Conservation (phyloP, 108 stramenopile genomes). For the Discostella pseudostelligera region DNA sequence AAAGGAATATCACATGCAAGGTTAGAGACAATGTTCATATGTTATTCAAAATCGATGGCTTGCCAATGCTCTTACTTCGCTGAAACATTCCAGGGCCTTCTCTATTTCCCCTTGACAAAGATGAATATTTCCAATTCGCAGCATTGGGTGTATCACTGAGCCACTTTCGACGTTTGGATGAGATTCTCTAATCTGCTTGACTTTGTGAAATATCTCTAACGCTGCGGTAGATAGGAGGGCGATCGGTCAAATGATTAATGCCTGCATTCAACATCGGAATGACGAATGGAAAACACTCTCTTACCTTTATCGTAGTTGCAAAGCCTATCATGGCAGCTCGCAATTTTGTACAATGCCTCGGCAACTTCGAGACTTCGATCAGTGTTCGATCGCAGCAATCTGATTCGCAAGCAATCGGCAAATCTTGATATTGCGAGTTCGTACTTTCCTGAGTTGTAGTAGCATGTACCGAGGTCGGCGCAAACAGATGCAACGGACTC, state of each 20-base stretch:
- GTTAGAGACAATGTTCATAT: too few relatives aligned
- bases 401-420: constrained; percentile 33
- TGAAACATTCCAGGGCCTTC: constrained; percentile 39
- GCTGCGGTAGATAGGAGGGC: constrained; percentile 10
- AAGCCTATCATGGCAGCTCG: constrained; percentile 52
- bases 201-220: constrained; percentile 35
- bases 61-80: constrained; percentile 19
- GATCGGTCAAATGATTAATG: background rate
- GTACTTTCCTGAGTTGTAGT: constrained; percentile 47
- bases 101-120: constrained; percentile 40
- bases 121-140: constrained; percentile 45
- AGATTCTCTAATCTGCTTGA: constrained; percentile 28
- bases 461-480: constrained; percentile 37
- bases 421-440: constrained; percentile 32
- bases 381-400: constrained; percentile 8
- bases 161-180: constrained; percentile 29
- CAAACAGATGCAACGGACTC: constrained; percentile 29
- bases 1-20: background rate
- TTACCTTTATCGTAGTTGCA: constrained; percentile 45
- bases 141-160: constrained; percentile 40
- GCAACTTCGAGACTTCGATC: constrained; percentile 37
- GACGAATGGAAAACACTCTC: background rate
- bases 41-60: too few relatives aligned
- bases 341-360: constrained; percentile 47
- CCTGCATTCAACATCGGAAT: too few relatives aligned